Percentiles rank a stretch among this genome's conserved stretches.
phyloP scores from a whole-genome alignment of 2,329 filamentous ascomycete genomes.

The Cercospora janseana region DNA sequence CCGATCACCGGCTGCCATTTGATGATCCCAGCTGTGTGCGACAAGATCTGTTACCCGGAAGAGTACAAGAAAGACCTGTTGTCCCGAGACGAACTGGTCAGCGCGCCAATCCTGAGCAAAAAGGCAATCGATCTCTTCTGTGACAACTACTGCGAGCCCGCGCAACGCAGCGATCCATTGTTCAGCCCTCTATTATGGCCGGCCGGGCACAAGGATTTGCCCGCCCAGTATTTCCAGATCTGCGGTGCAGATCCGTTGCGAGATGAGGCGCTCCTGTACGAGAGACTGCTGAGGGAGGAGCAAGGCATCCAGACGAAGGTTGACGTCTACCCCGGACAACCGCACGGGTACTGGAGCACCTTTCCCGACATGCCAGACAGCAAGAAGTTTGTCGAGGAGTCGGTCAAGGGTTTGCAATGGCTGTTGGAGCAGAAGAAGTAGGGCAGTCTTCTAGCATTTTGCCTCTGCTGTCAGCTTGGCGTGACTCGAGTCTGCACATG shows the following conservation, averaged over 20 bases:
- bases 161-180: conserved; percentile 32
- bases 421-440: conserved; percentile 29
- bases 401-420: conserved; percentile 33
- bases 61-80: conserved; percentile 43
- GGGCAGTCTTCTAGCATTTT: no score
- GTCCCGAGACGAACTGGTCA: conserved; percentile 37
- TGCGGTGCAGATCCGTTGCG: conserved; percentile 50
- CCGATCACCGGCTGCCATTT: conserved; percentile 49
- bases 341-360: conserved; percentile 45
- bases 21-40: conserved; percentile 48
- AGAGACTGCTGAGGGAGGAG: conserved; percentile 43
- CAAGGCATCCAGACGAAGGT: conserved; percentile 44
- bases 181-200: conserved; percentile 35
- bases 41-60: conserved; percentile 42
- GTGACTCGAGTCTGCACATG: no score
- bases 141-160: conserved; percentile 23
- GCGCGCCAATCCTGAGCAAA: conserved; percentile 29
- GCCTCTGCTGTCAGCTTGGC: no score
- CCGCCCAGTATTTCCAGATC: conserved; percentile 50
- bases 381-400: conserved; percentile 34
- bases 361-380: conserved; percentile 30
- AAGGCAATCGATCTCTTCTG: conserved; percentile 28
- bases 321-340: conserved; percentile 44
- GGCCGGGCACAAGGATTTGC: conserved; percentile 41
- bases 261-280: conserved; percentile 52